phyloP scores from a whole-genome alignment of 768 basidiomycete species.

The Megacollybia marginata region DNA sequence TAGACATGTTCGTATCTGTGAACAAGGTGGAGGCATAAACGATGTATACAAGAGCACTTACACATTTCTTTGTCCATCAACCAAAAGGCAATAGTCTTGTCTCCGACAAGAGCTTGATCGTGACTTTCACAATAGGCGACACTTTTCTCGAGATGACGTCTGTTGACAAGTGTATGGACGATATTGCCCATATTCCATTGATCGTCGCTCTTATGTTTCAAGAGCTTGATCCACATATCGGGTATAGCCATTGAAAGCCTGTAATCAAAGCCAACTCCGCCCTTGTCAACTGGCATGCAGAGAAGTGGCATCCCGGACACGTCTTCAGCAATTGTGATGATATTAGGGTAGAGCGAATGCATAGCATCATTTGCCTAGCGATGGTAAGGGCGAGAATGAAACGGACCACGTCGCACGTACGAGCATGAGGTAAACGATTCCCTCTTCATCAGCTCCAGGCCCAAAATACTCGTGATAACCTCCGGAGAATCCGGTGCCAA shows the following conservation, averaged over 20 bases:
- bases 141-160: slow-evolving; percentile 84
- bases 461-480: slow-evolving; percentile 99
- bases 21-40: slow-evolving; percentile 12
- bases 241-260: slow-evolving; percentile 97
- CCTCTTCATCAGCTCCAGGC: slow-evolving; percentile 74
- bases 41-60: slow-evolving; percentile 30
- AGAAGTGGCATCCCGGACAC: slow-evolving; percentile 99
- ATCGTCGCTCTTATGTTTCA: slow-evolving; percentile 85
- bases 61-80: slow-evolving; percentile 99
- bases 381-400: background rate
- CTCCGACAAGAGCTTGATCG: slow-evolving; percentile 96
- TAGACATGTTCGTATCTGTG: slow-evolving; percentile 12
- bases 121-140: slow-evolving; percentile 94
- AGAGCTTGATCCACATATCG: slow-evolving; percentile 99
- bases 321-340: slow-evolving; percentile 95
- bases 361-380: slow-evolving; percentile 85
- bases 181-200: slow-evolving; percentile 87
- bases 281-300: slow-evolving; percentile 66
- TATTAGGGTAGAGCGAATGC: slow-evolving; percentile 70
- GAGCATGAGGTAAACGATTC: slow-evolving; percentile 94
- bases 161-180: slow-evolving; percentile 83
- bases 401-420: slow-evolving; percentile 39
- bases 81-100: slow-evolving; percentile 99
- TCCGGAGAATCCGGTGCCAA: slow-evolving; percentile 95
- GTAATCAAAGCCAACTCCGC: slow-evolving; percentile 97